These are phyloP conservation scores for Erythrophleum ivorense DNA, from an alignment of 331 rosid genomes.

Conservation along the genomic window DNA sequence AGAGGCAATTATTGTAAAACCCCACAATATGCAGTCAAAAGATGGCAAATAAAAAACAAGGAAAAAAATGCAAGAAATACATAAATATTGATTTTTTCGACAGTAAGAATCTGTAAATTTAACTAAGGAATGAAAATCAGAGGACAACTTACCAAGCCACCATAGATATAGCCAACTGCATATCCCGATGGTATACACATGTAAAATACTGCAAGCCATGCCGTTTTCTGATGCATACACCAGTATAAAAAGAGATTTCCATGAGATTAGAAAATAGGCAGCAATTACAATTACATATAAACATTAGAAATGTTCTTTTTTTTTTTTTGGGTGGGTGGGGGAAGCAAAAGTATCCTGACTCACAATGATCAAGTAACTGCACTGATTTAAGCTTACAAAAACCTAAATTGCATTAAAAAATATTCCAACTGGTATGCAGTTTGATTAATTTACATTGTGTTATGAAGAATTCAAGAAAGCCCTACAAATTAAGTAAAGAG, in stretches of 20 bases:
- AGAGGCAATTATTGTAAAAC: not conserved
- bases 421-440: not conserved
- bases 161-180: constrained; percentile 89
- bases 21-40: not conserved
- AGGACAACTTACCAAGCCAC: constrained; percentile 79
- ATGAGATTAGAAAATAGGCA: not conserved
- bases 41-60: constrained; percentile 13
- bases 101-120: not conserved
- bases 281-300: not conserved
- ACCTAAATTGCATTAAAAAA: not conserved
- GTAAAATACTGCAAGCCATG: constrained; percentile 78
- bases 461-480: too few relatives aligned
- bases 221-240: constrained; percentile 66
- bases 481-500: not conserved
- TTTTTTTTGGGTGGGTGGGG: too few relatives aligned
- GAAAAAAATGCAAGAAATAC: not conserved
- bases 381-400: not conserved
- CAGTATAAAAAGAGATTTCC: constrained; percentile 33
- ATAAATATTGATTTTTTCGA: not conserved
- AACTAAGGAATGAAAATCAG: not conserved
- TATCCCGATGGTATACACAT: constrained; percentile 92
- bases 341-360: not conserved
- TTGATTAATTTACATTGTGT: not conserved
- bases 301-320: not conserved
- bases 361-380: constrained; percentile 7